Evolutionary conservation across 257 asterid species (phyloP).

Genomic region (Lavandula angustifolia): DNA sequence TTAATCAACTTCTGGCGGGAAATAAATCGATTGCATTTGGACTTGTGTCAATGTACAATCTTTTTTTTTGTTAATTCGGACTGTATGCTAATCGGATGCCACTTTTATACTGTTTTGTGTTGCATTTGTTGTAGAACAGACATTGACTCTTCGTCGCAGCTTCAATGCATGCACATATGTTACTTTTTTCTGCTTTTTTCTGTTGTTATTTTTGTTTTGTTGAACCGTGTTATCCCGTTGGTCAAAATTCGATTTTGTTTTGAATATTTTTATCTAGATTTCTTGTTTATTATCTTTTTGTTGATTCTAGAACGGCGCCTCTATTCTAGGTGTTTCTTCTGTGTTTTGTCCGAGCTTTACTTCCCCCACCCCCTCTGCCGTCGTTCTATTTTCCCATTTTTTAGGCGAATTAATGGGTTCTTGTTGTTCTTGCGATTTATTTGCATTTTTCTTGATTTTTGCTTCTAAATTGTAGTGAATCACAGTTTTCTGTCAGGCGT

Average conservation of each 20-base stretch:
- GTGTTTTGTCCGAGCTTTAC: conserved; percentile 28
- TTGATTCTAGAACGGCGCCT: conserved; percentile 25
- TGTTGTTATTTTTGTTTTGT: background rate
- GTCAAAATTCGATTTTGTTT: conserved; percentile 31
- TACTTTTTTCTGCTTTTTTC: conserved; percentile 23
- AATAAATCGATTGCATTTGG: conserved; percentile 32
- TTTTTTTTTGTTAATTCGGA: conserved; percentile 14
- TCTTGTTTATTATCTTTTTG: background rate
- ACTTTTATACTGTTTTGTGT: conserved; percentile 24
- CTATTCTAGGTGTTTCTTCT: conserved; percentile 22
- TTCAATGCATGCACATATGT: conserved; percentile 46
- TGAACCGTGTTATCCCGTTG: background rate
- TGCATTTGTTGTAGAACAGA: conserved; percentile 25
- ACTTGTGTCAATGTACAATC: conserved; percentile 23
- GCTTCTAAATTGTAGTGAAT: conserved; percentile 22
- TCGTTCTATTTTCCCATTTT: background rate
- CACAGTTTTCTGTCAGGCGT: conserved; percentile 10
- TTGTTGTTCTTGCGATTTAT: conserved; percentile 18
- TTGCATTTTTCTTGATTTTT: conserved; percentile 25
- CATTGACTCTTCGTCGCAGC: conserved; percentile 38
- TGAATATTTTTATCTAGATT: background rate
- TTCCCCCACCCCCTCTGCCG: background rate
- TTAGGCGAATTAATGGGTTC: conserved; percentile 31
- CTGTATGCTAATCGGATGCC: conserved; percentile 22
- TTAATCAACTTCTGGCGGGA: conserved; percentile 43